A percentile compares a stretch with the other conserved stretches of the same genome.
Conservation (phyloP, 768 basidiomycete genomes). For the Kwoniella mangroviensis region DNA sequence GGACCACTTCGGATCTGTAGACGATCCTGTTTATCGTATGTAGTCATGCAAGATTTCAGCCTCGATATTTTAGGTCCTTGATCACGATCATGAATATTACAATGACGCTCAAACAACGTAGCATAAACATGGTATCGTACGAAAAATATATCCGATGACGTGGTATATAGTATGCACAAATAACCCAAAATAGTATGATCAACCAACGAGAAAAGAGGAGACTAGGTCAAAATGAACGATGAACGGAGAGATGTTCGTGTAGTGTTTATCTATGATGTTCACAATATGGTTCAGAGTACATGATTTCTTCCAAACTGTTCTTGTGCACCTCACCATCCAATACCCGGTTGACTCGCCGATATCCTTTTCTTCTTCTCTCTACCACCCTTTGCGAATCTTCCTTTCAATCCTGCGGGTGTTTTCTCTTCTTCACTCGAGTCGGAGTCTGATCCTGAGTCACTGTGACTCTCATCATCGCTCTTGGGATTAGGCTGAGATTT, state of each 20-base stretch:
- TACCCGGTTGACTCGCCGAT: background rate
- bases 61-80: no score
- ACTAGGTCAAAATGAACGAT: background rate
- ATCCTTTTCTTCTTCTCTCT: constrained; percentile 11
- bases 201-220: background rate
- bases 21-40: no score
- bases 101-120: background rate
- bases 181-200: background rate
- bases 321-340: constrained; percentile 1
- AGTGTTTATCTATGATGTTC: no score
- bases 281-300: no score
- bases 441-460: constrained; percentile 2
- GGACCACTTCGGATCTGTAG: no score
- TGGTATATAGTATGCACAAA: background rate
- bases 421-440: constrained; percentile 26
- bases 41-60: no score
- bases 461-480: constrained; percentile 3
- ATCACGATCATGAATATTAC: no score
- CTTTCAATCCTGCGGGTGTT: constrained; percentile 14
- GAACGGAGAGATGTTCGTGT: no score
- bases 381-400: constrained; percentile 18
- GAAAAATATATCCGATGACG: background rate
- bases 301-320: no score
- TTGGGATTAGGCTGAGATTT: background rate
- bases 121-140: background rate